phyloP scores from a whole-genome alignment of 2,329 filamentous ascomycete genomes.

The Curvularia verruculosa region DNA sequence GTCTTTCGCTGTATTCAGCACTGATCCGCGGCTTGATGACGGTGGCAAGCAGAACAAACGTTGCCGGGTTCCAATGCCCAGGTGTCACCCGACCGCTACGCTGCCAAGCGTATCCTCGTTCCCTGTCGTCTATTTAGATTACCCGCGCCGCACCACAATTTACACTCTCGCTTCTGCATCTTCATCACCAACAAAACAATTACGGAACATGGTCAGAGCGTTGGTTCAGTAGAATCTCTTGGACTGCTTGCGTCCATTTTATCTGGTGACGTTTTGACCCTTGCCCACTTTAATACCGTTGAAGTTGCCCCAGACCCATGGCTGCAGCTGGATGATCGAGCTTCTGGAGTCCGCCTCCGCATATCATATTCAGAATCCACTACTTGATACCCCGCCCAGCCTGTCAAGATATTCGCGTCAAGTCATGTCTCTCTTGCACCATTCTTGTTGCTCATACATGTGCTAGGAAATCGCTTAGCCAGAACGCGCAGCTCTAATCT shows the following conservation, averaged over 20 bases:
- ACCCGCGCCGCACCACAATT: constrained; percentile 14
- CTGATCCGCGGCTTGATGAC: neutral
- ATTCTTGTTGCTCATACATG: neutral
- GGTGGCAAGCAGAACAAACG: constrained; percentile 1
- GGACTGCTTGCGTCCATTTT: neutral
- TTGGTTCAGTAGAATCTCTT: neutral
- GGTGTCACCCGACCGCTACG: constrained; percentile 13
- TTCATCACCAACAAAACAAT: neutral
- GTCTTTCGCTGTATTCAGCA: neutral
- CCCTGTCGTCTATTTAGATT: constrained; percentile 25
- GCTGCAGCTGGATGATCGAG: neutral
- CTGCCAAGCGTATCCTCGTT: constrained; percentile 13
- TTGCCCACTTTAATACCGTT: neutral
- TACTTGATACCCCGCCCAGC: neutral
- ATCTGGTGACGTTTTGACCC: neutral
- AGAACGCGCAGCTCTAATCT: neutral
- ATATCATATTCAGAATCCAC: neutral
- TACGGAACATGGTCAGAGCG: neutral
- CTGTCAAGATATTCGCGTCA: neutral
- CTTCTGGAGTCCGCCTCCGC: neutral
- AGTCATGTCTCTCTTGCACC: neutral
- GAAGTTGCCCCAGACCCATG: neutral
- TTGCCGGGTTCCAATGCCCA: neutral
- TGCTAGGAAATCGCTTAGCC: constrained; percentile 2
- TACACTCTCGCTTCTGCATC: constrained; percentile 17